Evolutionary conservation across 2,329 filamentous ascomycete genomes (phyloP).

Genomic region (Laburnicola sp.): DNA sequence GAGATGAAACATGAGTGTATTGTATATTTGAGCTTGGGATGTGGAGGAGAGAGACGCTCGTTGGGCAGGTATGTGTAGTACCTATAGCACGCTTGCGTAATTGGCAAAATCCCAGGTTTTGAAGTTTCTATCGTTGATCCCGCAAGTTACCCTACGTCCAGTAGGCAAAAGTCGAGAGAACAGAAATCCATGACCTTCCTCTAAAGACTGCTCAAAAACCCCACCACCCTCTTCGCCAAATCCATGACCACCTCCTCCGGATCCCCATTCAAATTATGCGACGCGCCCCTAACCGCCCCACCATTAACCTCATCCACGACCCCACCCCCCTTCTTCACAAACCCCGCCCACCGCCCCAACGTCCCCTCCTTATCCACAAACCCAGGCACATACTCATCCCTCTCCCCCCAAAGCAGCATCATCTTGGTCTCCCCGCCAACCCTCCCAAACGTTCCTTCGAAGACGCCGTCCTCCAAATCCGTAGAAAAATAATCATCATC

Average conservation of each 20-base stretch:
- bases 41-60: no score
- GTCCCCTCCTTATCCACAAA: conserved; percentile 61
- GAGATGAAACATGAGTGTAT: conserved; percentile 3
- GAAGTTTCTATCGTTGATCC: no score
- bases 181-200: no score
- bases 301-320: conserved; percentile 54
- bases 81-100: no score
- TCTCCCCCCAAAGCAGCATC: conserved; percentile 66
- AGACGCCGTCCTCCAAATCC: conserved; percentile 64
- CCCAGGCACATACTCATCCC: conserved; percentile 67
- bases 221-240: conserved; percentile 55
- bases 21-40: no score
- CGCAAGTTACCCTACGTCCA: no score
- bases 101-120: no score
- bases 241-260: conserved; percentile 52
- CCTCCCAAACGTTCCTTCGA: conserved; percentile 67
- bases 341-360: conserved; percentile 59
- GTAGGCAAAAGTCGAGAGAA: no score
- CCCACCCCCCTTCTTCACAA: conserved; percentile 50
- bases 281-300: conserved; percentile 54
- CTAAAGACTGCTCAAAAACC: conserved; percentile 49
- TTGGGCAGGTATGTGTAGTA: no score
- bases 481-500: conserved; percentile 90
- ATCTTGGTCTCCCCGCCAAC: conserved; percentile 58
- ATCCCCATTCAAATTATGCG: conserved; percentile 56